Percentiles rank a stretch among this genome's conserved stretches.
Evolutionary conservation across 495 filamentous ascomycete species (phyloP).

Genomic region (Tuber calosporum): DNA sequence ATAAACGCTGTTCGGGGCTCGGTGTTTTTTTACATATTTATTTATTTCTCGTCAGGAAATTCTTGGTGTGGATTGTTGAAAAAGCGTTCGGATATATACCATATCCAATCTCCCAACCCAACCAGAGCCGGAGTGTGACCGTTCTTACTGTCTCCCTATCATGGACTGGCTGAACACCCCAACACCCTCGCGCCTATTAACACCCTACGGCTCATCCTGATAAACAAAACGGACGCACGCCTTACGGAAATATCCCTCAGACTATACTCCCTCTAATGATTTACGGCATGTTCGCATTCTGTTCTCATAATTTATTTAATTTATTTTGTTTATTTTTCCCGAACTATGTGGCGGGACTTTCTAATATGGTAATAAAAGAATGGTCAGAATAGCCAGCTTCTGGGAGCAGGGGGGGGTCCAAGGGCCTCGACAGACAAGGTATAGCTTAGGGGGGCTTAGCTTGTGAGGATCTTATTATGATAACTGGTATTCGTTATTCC

Average conservation of each 20-base stretch:
- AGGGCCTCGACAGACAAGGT: too few relatives aligned
- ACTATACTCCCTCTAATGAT: too few relatives aligned
- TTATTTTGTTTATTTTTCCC: too few relatives aligned
- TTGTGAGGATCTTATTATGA: too few relatives aligned
- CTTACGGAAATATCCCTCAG: neutral
- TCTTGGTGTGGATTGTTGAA: neutral
- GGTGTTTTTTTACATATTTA: neutral
- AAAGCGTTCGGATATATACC: neutral
- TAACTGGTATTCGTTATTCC: too few relatives aligned
- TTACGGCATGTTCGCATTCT: too few relatives aligned
- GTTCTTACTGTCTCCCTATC: neutral
- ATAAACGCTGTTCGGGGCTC: conserved; percentile 22
- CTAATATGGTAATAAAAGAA: too few relatives aligned
- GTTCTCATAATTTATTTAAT: too few relatives aligned
- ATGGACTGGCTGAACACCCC: neutral
- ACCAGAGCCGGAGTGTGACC: neutral
- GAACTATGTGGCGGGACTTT: too few relatives aligned
- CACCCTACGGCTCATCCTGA: neutral
- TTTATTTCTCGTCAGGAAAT: neutral
- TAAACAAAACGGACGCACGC: neutral
- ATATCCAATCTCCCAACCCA: neutral
- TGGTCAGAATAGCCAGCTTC: too few relatives aligned
- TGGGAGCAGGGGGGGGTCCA: too few relatives aligned
- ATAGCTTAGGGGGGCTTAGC: too few relatives aligned
- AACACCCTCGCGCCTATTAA: neutral